Evolutionary conservation across 352 stramenopile species (phyloP), one percentile per base, ranked within the genome.

Genomic region (Phytopythium litorale): DNA sequence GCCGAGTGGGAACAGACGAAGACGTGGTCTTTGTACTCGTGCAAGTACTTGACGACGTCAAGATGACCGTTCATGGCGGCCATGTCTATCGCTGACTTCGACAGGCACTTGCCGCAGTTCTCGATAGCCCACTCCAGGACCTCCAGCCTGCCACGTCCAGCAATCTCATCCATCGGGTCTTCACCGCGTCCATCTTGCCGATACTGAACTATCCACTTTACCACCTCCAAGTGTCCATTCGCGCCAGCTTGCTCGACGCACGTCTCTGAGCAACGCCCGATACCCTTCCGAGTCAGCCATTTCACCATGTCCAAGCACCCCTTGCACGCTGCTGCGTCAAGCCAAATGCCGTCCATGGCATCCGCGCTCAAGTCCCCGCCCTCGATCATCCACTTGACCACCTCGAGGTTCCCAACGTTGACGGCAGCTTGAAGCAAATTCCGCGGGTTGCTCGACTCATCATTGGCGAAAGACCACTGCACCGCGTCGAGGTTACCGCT

Each of bases 91-190:
- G 70, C 70, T 37, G 56, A 49, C 9, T 37, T 43, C 23, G 71
- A 78, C 8, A 45, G 25, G 15, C 32, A 25, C 28, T 64, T 66
- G 1, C 43, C 45, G 42, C 64, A 53, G 35, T 70, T 58, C 40
- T 72, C 54, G 28, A 76, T 62, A 25, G 76, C 23, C 66, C 67
- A 81, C 18, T 54, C 49, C 38, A 81, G 50, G 21, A 76, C 60
- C 4, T 58, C 32, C 25, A 78, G 52, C 48, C 66, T 64, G 4
- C 72, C 72, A 4, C 60, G 56, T 7, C 67, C 67, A 49, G 65
- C 70, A 50, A 71, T 68, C 16, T 65, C 62, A 58, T 78, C 65
- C 55, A 76, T 74, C 7, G 65, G 57, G 37, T 68, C 63, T 15
- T 48, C 43, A 2, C 67, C 68, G 13, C 74, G 73, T 9, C 73